These are phyloP conservation scores for Eremothecium cymbalariae DNA, from an alignment of 1,139 yeast species.

Conservation along the genomic window DNA sequence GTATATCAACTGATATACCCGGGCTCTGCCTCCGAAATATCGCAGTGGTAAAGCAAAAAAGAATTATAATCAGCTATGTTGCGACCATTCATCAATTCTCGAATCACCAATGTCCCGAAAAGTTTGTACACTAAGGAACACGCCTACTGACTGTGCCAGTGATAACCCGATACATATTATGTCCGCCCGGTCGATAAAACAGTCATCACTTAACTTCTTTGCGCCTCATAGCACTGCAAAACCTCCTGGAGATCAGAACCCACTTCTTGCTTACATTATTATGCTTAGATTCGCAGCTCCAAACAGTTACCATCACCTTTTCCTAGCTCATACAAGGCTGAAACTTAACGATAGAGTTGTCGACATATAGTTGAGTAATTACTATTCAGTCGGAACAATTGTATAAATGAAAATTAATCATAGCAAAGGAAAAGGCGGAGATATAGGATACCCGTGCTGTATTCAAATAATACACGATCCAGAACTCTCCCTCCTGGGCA, in stretches of 20 bases:
- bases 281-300: too few species aligned
- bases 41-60: not conserved
- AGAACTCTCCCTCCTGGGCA: conserved; percentile 2
- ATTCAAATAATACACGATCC: too few species aligned
- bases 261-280: too few species aligned
- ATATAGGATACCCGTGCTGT: too few species aligned
- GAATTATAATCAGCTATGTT: conserved; percentile 31
- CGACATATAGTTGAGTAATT: conserved; percentile 31
- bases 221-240: too few species aligned
- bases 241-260: too few species aligned
- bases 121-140: conserved; percentile 33
- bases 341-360: conserved; percentile 34
- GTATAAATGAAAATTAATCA: conserved; percentile 20
- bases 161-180: conserved; percentile 29
- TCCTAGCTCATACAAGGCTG: conserved; percentile 33
- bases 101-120: conserved; percentile 27
- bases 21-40: conserved; percentile 1
- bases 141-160: conserved; percentile 21
- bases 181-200: conserved; percentile 37
- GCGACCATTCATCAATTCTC: conserved; percentile 36
- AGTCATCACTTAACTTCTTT: conserved; percentile 26
- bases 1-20: conserved; percentile 9
- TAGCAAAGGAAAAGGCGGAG: conserved; percentile 8
- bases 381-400: conserved; percentile 37
- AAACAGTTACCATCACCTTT: too few species aligned